A percentile compares a stretch with the other conserved stretches of the same genome.
Evolutionary conservation across 148 eudicot species (phyloP).

Genomic region (Rhododendron molle): DNA sequence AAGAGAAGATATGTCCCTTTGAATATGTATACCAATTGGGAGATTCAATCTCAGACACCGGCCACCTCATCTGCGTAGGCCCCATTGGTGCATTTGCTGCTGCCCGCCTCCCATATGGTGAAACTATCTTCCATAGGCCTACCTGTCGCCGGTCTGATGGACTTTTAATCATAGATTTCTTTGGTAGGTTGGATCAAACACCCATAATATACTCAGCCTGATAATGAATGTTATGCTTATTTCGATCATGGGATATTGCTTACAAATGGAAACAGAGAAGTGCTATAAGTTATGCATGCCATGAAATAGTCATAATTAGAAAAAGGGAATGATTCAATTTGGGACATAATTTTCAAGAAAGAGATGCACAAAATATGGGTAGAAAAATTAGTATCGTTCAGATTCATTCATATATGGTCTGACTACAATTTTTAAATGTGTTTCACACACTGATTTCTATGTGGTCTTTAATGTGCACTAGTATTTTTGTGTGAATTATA

Average conservation of each 20-base stretch:
- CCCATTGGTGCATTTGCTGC: neutral
- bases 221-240: too few species aligned
- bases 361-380: neutral
- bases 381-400: neutral
- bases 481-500: neutral
- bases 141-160: slow-evolving; percentile 46
- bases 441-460: neutral
- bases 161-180: slow-evolving; percentile 34
- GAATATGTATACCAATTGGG: slow-evolving; percentile 4
- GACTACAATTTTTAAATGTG: neutral
- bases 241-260: neutral
- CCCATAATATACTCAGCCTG: neutral
- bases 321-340: neutral
- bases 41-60: slow-evolving; percentile 9
- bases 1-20: neutral
- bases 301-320: neutral
- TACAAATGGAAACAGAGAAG: neutral
- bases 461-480: neutral
- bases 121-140: slow-evolving; percentile 26
- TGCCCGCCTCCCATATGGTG: slow-evolving; percentile 3
- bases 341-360: neutral
- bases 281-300: neutral
- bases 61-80: neutral
- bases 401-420: neutral
- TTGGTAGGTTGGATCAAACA: slow-evolving; percentile 23